phyloP scores from a whole-genome alignment of 306 rosid genomes.

The Geum urbanum region DNA sequence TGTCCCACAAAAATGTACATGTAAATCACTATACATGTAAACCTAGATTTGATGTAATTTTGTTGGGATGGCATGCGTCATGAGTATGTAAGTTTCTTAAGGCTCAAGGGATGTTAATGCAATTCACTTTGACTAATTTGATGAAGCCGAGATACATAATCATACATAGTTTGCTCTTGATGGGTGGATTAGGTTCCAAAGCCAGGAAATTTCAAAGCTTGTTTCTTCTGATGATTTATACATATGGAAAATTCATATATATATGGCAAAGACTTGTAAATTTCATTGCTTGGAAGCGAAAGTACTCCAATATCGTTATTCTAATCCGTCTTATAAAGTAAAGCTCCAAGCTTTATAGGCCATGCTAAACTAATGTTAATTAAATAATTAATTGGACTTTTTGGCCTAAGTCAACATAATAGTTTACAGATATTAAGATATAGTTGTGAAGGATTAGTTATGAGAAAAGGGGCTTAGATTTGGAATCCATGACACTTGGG shows the following conservation, averaged over 20 bases:
- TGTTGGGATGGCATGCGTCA: background rate
- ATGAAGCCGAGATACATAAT: too few species aligned
- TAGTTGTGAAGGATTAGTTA: slow-evolving; percentile 5
- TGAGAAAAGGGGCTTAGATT: slow-evolving; percentile 30
- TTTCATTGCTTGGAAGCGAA: background rate
- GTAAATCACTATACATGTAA: too few species aligned
- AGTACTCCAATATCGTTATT: background rate
- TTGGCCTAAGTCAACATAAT: slow-evolving; percentile 27
- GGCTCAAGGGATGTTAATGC: background rate
- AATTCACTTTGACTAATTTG: background rate
- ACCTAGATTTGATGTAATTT: too few species aligned
- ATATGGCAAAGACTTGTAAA: background rate
- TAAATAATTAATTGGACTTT: slow-evolving; percentile 21
- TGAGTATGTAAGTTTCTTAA: background rate
- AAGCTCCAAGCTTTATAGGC: background rate
- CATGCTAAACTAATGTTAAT: background rate
- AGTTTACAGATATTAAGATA: slow-evolving; percentile 3
- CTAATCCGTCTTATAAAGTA: slow-evolving; percentile 7
- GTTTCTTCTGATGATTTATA: background rate
- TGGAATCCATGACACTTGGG: slow-evolving; percentile 44
- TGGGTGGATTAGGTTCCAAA: background rate
- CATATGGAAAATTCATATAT: background rate
- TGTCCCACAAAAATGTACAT: too few species aligned
- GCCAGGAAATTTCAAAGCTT: slow-evolving; percentile 2
- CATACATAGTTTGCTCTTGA: background rate